Base-by-base conservation (phyloP, 176 grass and related monocot genomes). In the Cenchrus americanus region DNA sequence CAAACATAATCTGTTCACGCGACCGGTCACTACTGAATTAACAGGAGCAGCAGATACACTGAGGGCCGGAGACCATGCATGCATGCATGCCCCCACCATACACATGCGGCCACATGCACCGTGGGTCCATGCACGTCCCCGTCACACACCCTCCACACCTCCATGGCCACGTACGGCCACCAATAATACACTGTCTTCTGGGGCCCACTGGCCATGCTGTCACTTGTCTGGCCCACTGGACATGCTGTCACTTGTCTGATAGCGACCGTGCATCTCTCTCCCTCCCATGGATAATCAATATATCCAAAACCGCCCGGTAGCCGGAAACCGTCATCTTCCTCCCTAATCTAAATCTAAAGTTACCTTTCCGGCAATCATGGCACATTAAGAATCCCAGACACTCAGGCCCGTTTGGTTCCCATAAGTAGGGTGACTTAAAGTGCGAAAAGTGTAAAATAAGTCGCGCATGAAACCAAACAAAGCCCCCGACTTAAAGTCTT, bases 91-190 rank as follows among this genome's bases (percentile, higher is more conserved):
- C 18, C 7, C 15, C 44, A 23, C 15, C 18, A 6, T 17, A 5
- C 11, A 15, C 42, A 50, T 60, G 54, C 43, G 0, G 18, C 12
- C 44, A 72, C 57, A 23, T 6, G 11, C 42, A 75, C 5, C 46
- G 4, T 5, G 11, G 8, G 48, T 1, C 3, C 34, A 37, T 37
- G 34, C 34, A 37, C 41, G 55, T 62, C 83, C 30, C 55, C n/a
- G 58, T 44, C 85, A 57, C 34, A 37, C 34, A 37, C 34, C 34
- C 4, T 37, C 34, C 34, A 37, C 40, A 4, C 13, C 13, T 69
- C 69, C 61, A 68, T 26, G 70, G 79, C 71, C 86, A 87, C 71
- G 79, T 82, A 44, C 43, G 24, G 0, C 72, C 8, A 44, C 66
- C 55, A 62, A 72, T 54, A 73, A 73, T 80, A 43, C 75, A 43